These are phyloP conservation scores for Zygosaccharomyces bailii DNA, from an alignment of 805 yeast species.

Conservation along the genomic window DNA sequence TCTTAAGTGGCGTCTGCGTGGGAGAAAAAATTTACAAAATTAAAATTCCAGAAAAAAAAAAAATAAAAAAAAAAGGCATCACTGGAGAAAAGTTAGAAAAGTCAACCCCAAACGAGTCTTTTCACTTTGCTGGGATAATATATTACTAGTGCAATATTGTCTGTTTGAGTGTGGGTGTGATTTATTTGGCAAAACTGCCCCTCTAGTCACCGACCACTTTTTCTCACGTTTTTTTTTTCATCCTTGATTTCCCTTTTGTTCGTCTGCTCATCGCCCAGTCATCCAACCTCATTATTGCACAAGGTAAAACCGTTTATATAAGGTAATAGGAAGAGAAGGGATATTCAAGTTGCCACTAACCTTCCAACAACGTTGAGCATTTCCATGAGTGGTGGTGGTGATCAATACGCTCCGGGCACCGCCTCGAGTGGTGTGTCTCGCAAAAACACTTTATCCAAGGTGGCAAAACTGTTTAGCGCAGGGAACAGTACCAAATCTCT, in stretches of 20 bases:
- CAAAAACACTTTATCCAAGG: constrained; percentile 15
- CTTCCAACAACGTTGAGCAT: not conserved
- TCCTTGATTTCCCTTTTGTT: not conserved
- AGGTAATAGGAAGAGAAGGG: not conserved
- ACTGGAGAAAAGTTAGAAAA: no score
- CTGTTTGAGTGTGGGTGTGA: not conserved
- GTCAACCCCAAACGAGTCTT: not conserved
- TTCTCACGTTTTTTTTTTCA: not conserved
- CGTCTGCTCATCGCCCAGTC: not conserved
- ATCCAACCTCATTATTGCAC: not conserved
- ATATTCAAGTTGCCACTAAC: not conserved
- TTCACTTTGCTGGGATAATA: not conserved
- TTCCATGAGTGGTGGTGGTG: constrained; percentile 1
- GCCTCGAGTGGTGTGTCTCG: constrained; percentile 11
- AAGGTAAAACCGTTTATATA: not conserved
- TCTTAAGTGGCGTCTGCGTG: not conserved
- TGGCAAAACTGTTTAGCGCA: constrained; percentile 15
- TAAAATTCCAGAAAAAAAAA: no score
- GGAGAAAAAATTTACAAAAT: no score
- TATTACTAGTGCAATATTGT: not conserved
- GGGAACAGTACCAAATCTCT: constrained; percentile 2
- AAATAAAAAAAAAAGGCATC: not conserved
- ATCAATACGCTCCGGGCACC: not conserved
- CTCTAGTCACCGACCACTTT: not conserved
- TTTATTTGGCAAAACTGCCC: not conserved